Base-by-base conservation (phyloP, 768 basidiomycete species). In the Russula dissimulans region DNA sequence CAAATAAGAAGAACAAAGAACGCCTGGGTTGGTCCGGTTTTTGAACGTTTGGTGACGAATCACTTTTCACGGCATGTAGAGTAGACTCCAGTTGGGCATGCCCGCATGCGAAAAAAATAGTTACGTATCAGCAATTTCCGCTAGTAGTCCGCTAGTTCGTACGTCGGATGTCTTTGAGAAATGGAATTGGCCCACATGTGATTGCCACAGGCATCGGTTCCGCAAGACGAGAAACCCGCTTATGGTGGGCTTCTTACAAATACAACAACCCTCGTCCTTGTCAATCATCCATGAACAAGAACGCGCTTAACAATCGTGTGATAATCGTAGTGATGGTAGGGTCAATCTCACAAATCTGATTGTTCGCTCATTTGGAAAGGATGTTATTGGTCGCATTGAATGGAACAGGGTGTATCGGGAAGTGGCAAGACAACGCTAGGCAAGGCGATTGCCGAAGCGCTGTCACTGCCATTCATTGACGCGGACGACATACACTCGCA, bases 401-500 rank as follows among this genome's bases (percentile, higher is more conserved):
- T 36, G 10, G 10, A 12, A 41, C 66, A 87, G 86, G 89, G 89
- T 38, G 85, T 89, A 3, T 87, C 79, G 0, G 86, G 86, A 14
- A 83, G 84, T 36, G 86, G 88, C 8, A 89, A 89, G 69, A 81
- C 82, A 32, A 88, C 86, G 22, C 76, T 93, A 1, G 90, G 87
- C 0, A 64, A 63, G 5, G 82, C 81, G 7, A 74, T 95, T n/a
- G 80, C 88, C 7, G 66, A 73, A 42, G 74, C 76, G 31, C 76
- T 91, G 50, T 71, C 71, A n/a, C 63, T 91, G 61, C 86, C 91
- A 1, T 95, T 89, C 74, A 75, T 92, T 60, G 95, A 97, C 68
- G 95, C 88, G 32, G 94, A 97, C 70, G 85, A 88, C 62, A 78
- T 97, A 32, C 95, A 97, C 69, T 88, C 94, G 0, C 68, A 76